Conservation (phyloP, 2,329 filamentous ascomycete species). For the Penicillium brasilianum region DNA sequence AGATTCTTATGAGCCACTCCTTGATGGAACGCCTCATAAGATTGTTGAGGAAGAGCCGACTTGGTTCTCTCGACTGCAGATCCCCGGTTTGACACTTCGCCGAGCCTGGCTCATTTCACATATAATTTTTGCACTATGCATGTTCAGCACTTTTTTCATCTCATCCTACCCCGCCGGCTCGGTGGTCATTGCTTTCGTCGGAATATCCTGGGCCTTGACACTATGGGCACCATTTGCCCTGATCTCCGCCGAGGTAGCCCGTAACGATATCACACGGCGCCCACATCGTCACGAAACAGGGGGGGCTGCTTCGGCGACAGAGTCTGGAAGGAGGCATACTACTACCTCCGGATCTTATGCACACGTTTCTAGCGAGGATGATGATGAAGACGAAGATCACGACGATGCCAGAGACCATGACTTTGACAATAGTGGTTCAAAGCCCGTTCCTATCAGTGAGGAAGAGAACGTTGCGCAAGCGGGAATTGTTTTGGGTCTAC, state of each 20-base stretch:
- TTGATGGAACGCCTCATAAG: constrained; percentile 27
- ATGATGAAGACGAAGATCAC: constrained; percentile 8
- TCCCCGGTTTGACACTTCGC: constrained; percentile 83
- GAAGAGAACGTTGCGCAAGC: constrained; percentile 72
- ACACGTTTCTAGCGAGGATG: constrained; percentile 15
- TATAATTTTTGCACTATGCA: constrained; percentile 79
- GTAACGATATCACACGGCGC: constrained; percentile 71
- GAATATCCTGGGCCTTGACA: constrained; percentile 89
- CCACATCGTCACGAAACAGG: constrained; percentile 48
- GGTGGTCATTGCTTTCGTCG: constrained; percentile 77
- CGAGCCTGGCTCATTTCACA: constrained; percentile 86
- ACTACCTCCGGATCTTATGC: constrained; percentile 17
- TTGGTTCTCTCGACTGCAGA: constrained; percentile 67
- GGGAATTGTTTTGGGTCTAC: constrained; percentile 88
- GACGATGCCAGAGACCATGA: constrained; percentile 21
- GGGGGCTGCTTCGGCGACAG: constrained; percentile 11
- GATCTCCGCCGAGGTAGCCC: constrained; percentile 89
- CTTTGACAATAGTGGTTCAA: constrained; percentile 35
- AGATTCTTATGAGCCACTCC: constrained; percentile 37
- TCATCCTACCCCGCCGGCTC: constrained; percentile 73
- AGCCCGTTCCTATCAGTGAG: constrained; percentile 29
- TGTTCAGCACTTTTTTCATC: constrained; percentile 83
- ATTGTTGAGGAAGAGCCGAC: constrained; percentile 28
- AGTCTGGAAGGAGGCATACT: constrained; percentile 5
- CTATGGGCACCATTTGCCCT: constrained; percentile 96